These are phyloP conservation scores for Dicorynia guianensis DNA, from an alignment of 306 rosid genomes.

Conservation along the genomic window DNA sequence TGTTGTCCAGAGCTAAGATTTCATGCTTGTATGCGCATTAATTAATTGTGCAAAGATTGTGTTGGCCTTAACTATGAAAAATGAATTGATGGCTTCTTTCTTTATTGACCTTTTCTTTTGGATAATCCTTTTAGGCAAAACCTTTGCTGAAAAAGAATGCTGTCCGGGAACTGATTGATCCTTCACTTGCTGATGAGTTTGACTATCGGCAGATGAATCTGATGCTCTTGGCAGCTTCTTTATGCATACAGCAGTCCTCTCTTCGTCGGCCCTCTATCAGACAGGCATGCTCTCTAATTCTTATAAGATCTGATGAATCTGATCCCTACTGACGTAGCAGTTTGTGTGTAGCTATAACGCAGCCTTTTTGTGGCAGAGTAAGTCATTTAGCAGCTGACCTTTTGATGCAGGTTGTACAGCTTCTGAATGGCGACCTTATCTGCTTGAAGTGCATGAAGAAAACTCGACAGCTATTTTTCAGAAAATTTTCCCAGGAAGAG, in stretches of 20 bases:
- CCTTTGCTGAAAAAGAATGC: conserved; percentile 77
- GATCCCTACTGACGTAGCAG: too few species aligned
- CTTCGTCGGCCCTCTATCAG: conserved; percentile 80
- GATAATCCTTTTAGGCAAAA: conserved; percentile 57
- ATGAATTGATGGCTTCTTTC: not conserved
- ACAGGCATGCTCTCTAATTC: conserved; percentile 68
- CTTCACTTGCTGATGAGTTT: conserved; percentile 58
- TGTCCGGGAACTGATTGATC: conserved; percentile 63
- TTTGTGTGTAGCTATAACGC: too few species aligned
- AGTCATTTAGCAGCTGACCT: conserved; percentile 1
- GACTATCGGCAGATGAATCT: conserved; percentile 60
- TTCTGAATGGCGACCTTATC: conserved; percentile 69
- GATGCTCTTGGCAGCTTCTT: conserved; percentile 70
- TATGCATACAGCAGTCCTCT: conserved; percentile 81
- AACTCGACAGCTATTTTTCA: conserved; percentile 50
- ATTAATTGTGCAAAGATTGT: not conserved
- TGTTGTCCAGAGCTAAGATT: not conserved
- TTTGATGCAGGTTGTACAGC: conserved; percentile 67
- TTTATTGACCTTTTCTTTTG: not conserved
- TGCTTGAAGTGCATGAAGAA: conserved; percentile 67
- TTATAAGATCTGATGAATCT: too few species aligned
- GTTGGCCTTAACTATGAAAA: not conserved
- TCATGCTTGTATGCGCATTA: not conserved
- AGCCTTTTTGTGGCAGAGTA: not conserved
- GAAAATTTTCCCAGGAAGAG: conserved; percentile 59